Evolutionary conservation across 108 stramenopile genomes (phyloP).

Genomic region (Pseudonitzschia multiseries): DNA sequence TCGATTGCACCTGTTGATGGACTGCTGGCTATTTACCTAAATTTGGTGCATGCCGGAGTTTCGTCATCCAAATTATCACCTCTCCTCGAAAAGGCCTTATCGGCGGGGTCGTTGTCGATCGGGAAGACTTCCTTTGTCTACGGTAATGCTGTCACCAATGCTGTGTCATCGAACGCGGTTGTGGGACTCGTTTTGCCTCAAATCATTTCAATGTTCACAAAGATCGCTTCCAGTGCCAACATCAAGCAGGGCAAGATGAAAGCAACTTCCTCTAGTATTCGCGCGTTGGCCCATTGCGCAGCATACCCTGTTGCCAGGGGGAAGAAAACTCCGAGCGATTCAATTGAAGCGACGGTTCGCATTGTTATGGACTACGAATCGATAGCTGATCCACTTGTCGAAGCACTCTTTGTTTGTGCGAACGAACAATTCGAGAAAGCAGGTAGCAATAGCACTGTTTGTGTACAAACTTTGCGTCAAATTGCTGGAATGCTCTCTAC

Average conservation of each 20-base stretch:
- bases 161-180: constrained; percentile 46
- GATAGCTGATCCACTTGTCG: constrained; percentile 44
- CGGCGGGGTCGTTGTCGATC: constrained; percentile 41
- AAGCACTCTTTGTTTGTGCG: constrained; percentile 53
- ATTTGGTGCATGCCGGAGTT: constrained; percentile 38
- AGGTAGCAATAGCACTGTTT: constrained; percentile 42
- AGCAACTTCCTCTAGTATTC: constrained; percentile 37
- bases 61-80: constrained; percentile 36
- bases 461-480: constrained; percentile 49
- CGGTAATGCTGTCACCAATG: constrained; percentile 43
- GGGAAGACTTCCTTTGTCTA: constrained; percentile 57
- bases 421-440: constrained; percentile 46
- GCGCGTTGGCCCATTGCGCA: constrained; percentile 58
- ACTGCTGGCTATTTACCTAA: constrained; percentile 54
- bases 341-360: constrained; percentile 50
- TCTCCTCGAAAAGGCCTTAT: constrained; percentile 48
- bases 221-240: constrained; percentile 41
- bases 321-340: constrained; percentile 14
- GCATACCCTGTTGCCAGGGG: constrained; percentile 40
- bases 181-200: constrained; percentile 58
- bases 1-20: constrained; percentile 70
- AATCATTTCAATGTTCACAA: constrained; percentile 58
- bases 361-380: constrained; percentile 53
- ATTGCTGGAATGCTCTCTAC: constrained; percentile 42
- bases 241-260: constrained; percentile 16